Evolutionary conservation across 768 basidiomycete species (phyloP), one percentile per base, ranked within the genome.

Genomic region (Suillus fuscotomentosus): DNA sequence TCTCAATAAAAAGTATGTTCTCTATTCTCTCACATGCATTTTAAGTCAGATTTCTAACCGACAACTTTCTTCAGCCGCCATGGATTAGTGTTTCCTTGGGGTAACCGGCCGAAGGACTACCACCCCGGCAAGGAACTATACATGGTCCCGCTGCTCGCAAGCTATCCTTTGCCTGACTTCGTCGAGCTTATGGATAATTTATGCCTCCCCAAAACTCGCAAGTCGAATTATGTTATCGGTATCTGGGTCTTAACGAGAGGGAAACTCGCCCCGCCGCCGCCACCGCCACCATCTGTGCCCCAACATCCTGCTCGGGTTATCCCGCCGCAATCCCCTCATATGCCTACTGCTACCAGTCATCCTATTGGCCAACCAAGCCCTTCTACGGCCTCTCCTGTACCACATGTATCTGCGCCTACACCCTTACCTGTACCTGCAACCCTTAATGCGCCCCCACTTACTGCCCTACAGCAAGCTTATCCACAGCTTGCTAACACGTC

Each of bases 241-340:
- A 86, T 96, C 15, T 94, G 92, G 86, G 84, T 97, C n/a, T 80
- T 95, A 20, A 86, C 84, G 70, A 94, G 90, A 74, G 94, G 91
- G 31, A 93, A 87, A 75, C 83, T 94, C 4, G 82, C 79, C n/a
- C 77, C 82, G 20, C 81, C 80, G 27, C 77, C 71, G 38, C 64
- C 70, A 0, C 60, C 71, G 22, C 61, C 71, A 31, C 65, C 72
- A 31, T 60, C 67, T 51, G 63, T 71, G 60, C 70, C 68, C 31
- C 63, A 5, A 50, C 68, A n/a, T 47, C 51, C 66, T 60, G 45
- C 24, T 51, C 62, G 60, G 64, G 38, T 65, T 50, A 60, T 71
- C 53, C 60, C 69, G 42, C 60, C 65, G 13, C 65, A 68, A n/a
- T 63, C 63, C 48, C 36, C 73, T 55, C 39, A 70, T 50, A 63